Conservation (phyloP, 2,329 filamentous ascomycete genomes). For the Phoma sp. region DNA sequence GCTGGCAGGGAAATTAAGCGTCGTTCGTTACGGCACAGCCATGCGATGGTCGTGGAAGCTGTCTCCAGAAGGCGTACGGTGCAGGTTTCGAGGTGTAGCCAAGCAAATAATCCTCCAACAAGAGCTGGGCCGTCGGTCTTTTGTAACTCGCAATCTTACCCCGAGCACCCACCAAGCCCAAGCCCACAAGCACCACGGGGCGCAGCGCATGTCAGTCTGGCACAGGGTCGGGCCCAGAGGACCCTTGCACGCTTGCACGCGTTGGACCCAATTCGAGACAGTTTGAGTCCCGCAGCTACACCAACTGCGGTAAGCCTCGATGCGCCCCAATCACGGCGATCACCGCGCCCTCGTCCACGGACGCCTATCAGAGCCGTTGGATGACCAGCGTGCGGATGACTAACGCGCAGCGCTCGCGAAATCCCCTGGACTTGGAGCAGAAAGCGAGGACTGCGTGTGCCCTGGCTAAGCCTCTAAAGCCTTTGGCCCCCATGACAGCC, state of each 20-base stretch:
- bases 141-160: conserved; percentile 15
- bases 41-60: background rate
- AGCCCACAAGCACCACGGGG: background rate
- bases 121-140: conserved; percentile 1
- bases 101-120: background rate
- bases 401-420: background rate
- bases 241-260: conserved; percentile 7
- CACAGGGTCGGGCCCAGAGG: conserved; percentile 4
- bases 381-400: conserved; percentile 1
- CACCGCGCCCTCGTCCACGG: background rate
- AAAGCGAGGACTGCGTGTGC: conserved; percentile 1
- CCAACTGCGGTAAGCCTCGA: conserved; percentile 3
- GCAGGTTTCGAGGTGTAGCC: background rate
- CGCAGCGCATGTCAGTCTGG: conserved; percentile 5
- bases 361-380: conserved; percentile 2
- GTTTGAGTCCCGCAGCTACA: background rate
- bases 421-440: conserved; percentile 1
- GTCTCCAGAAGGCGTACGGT: background rate
- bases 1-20: background rate
- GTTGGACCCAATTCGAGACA: background rate
- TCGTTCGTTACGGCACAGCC: background rate
- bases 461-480: conserved; percentile 3
- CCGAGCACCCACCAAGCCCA: conserved; percentile 9
- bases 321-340: background rate
- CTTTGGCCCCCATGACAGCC: background rate